Evolutionary conservation across 1,284 basidiomycete species (phyloP).

Genomic region (Malassezia equina): DNA sequence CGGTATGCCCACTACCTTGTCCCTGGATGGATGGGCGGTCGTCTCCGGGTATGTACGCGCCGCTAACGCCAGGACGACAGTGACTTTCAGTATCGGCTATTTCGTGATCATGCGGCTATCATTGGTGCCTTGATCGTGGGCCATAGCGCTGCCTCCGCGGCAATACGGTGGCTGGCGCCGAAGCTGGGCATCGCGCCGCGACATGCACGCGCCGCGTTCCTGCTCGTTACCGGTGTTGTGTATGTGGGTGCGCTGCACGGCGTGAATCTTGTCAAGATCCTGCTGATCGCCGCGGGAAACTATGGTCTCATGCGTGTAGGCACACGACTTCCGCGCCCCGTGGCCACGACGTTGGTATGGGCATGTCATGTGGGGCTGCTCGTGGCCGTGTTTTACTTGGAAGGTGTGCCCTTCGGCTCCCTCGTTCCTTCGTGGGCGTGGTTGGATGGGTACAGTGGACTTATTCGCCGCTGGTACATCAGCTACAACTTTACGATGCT

Average conservation of each 20-base stretch:
- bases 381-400: constrained; percentile 59
- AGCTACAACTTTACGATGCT: constrained; percentile 96
- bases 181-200: background rate
- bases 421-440: constrained; percentile 56
- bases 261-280: constrained; percentile 67
- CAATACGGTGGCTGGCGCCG: constrained; percentile 19
- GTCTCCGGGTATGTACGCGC: constrained; percentile 48
- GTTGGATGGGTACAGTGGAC: constrained; percentile 58
- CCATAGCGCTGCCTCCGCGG: constrained; percentile 38
- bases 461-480: constrained; percentile 83
- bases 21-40: constrained; percentile 52
- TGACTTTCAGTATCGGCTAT: constrained; percentile 49
- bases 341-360: constrained; percentile 56
- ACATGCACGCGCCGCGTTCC: constrained; percentile 43
- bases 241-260: constrained; percentile 77
- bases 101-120: constrained; percentile 45
- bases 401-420: constrained; percentile 63
- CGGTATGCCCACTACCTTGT: constrained; percentile 59
- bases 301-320: constrained; percentile 54
- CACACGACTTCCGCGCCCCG: background rate
- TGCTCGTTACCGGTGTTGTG: constrained; percentile 55
- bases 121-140: constrained; percentile 33
- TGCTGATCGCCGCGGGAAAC: constrained; percentile 62
- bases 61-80: constrained; percentile 45
- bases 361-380: constrained; percentile 65